Evolutionary conservation across 139 green algal genomes (phyloP).

Genomic region (Microglena sp.): DNA sequence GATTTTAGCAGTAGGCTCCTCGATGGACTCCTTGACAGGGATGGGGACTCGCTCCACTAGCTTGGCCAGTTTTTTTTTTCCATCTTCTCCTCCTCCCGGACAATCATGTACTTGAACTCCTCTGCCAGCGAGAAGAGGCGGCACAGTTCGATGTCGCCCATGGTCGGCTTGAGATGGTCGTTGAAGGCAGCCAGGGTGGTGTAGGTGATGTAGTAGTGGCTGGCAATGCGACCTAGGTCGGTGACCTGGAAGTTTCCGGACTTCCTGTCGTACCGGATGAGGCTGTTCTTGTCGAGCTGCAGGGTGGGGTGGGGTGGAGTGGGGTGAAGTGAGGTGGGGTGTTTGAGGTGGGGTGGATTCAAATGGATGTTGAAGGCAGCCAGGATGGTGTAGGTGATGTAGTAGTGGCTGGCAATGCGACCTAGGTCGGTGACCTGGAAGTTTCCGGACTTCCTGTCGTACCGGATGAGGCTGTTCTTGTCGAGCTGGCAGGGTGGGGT

Average conservation of each 20-base stretch:
- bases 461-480: conserved; percentile 84
- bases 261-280: conserved; percentile 90
- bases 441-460: conserved; percentile 80
- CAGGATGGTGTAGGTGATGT: conserved; percentile 88
- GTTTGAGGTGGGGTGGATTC: too few species aligned
- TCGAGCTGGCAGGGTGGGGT: too few species aligned
- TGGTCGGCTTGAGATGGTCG: conserved; percentile 91
- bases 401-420: conserved; percentile 96
- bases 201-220: conserved; percentile 95
- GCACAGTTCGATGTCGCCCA: conserved; percentile 96
- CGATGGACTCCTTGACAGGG: conserved; percentile 93
- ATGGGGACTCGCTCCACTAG: conserved; percentile 96
- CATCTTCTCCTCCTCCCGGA: conserved; percentile 96
- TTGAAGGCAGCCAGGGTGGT: conserved; percentile 90
- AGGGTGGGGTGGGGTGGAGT: too few species aligned
- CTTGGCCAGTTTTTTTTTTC: conserved; percentile 98
- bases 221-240: conserved; percentile 91
- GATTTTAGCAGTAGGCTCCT: conserved; percentile 95
- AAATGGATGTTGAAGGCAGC: conserved; percentile 94
- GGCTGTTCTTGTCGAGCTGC: conserved; percentile 80
- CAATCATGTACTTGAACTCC: conserved; percentile 70
- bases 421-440: conserved; percentile 86
- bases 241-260: conserved; percentile 79
- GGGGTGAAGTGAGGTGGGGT: too few species aligned
- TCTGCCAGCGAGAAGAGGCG: conserved; percentile 87